Conservation (phyloP, 2,329 filamentous ascomycete species). For the Calonectria honghensis region DNA sequence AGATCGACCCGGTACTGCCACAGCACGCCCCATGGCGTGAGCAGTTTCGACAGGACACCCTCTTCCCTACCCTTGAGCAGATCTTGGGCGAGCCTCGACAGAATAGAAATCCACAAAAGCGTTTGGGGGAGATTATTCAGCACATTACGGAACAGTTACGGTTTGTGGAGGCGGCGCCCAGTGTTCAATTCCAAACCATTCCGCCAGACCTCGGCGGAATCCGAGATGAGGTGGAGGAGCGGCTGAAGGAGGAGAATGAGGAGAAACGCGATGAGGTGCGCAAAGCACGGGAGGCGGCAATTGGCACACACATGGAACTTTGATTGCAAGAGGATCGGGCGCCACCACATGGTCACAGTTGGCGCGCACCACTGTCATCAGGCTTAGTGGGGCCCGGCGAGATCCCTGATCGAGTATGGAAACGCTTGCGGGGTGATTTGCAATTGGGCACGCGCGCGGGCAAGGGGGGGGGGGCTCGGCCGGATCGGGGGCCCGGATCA, state of each 20-base stretch:
- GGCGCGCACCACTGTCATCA: background rate
- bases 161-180: constrained; percentile 89
- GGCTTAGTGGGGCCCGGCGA: background rate
- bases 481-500: constrained; percentile 19
- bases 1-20: constrained; percentile 84
- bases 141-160: constrained; percentile 89
- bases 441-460: background rate
- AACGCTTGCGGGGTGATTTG: constrained; percentile 8
- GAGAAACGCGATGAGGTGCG: constrained; percentile 74
- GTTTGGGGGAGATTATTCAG: constrained; percentile 84
- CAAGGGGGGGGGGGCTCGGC: constrained; percentile 9
- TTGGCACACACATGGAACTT: constrained; percentile 75
- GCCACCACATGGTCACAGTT: constrained; percentile 10
- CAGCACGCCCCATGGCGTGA: constrained; percentile 88
- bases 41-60: constrained; percentile 90
- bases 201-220: constrained; percentile 84
- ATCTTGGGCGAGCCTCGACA: constrained; percentile 79
- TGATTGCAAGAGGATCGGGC: constrained; percentile 46
- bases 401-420: background rate
- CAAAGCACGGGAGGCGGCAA: constrained; percentile 73
- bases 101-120: constrained; percentile 87
- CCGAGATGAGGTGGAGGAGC: constrained; percentile 81
- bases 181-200: constrained; percentile 88
- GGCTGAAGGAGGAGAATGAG: constrained; percentile 78
- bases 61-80: constrained; percentile 90